Base-by-base conservation (phyloP, 2,329 filamentous ascomycete genomes). In the Sporothrix sp. region DNA sequence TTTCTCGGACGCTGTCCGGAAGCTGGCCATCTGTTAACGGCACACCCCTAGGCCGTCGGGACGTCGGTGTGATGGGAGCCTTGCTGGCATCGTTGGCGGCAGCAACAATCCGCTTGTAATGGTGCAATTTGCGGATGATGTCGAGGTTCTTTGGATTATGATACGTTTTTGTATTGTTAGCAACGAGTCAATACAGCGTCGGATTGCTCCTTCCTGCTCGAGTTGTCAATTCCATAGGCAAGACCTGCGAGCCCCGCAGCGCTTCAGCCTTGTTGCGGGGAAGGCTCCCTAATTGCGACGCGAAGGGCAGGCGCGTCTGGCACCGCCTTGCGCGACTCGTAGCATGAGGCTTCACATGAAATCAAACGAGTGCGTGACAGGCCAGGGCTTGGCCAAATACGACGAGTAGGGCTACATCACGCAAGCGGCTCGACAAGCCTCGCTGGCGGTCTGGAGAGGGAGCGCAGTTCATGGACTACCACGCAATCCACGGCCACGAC, bases 401-500 rank as follows among this genome's bases (percentile, higher is more conserved):
- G 16, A 18, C 16, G 8, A 1, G n/a, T n/a, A n/a, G n/a, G n/a
- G n/a, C n/a, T n/a, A n/a, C n/a, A n/a, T n/a, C n/a, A n/a, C n/a
- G n/a, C n/a, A n/a, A n/a, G n/a, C n/a, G n/a, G n/a, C n/a, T n/a
- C n/a, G n/a, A n/a, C n/a, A n/a, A n/a, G n/a, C n/a, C n/a, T n/a
- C n/a, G n/a, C n/a, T n/a, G n/a, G n/a, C n/a, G n/a, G n/a, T n/a
- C n/a, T n/a, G n/a, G n/a, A n/a, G n/a, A n/a, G n/a, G n/a, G 18
- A 35, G 14, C 7, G 13, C 11, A 13, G n/a, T 23, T 27, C 33
- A 81, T 80, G 77, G 75, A 79, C 61, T 78, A 80, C 61, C 71
- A 78, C 62, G 66, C 72, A 42, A 70, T 80, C 53, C 78, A 82
- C 61, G 77, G 76, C 56, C 71, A 74, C 58, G 80, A 82, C 57